Evolutionary conservation across 2,329 filamentous ascomycete species (phyloP).

Genomic region (Hymenoscyphus infarciens): DNA sequence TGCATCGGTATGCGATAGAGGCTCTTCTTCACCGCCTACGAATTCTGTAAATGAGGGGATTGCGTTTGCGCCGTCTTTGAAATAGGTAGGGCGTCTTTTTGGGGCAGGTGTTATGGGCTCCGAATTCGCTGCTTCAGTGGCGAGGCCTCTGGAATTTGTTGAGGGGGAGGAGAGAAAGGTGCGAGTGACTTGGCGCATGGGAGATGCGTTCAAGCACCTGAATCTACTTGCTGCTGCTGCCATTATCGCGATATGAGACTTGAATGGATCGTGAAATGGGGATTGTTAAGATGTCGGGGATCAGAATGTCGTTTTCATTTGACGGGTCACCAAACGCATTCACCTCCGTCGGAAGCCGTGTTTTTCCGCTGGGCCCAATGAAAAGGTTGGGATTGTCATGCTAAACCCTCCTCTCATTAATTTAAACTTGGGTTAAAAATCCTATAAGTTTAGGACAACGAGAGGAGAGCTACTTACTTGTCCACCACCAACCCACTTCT

Average conservation of each 20-base stretch:
- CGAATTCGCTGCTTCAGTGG: conserved; percentile 27
- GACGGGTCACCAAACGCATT: neutral
- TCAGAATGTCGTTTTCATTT: neutral
- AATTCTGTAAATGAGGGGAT: conserved; percentile 59
- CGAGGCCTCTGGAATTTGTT: conserved; percentile 27
- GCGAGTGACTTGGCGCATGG: conserved; percentile 26
- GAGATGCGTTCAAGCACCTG: conserved; percentile 31
- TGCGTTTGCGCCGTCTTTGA: conserved; percentile 36
- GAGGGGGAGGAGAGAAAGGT: conserved; percentile 20
- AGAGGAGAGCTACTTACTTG: too few species aligned
- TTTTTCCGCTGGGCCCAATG: neutral
- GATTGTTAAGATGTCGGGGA: neutral
- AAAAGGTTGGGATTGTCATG: neutral
- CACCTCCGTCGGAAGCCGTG: neutral
- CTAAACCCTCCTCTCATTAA: neutral
- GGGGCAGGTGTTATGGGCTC: conserved; percentile 18
- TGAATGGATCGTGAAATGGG: neutral
- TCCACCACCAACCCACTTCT: too few species aligned
- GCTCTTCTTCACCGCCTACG: conserved; percentile 41
- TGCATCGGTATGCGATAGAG: conserved; percentile 51
- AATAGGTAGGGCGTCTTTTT: conserved; percentile 35
- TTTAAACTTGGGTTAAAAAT: too few species aligned
- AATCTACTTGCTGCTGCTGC: conserved; percentile 31
- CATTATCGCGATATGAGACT: conserved; percentile 19
- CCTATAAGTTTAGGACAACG: too few species aligned